Conservation (phyloP, 768 basidiomycete genomes). For the Naganishia onofrii region DNA sequence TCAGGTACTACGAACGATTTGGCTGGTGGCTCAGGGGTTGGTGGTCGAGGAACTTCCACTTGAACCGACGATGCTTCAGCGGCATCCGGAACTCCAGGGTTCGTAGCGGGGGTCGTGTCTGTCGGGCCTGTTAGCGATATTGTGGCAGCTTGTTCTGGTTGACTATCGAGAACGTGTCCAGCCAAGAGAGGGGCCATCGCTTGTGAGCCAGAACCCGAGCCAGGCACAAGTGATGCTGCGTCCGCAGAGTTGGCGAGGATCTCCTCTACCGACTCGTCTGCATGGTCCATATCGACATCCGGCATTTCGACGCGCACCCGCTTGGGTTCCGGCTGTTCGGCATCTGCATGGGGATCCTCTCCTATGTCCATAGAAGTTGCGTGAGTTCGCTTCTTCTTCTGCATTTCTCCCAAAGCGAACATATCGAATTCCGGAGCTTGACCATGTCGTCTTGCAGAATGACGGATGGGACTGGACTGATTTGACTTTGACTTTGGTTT, state of each 20-base stretch:
- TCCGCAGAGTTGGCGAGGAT: not conserved
- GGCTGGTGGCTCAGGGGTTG: conserved; percentile 9
- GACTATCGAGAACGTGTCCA: conserved; percentile 8
- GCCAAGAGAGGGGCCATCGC: conserved; percentile 10
- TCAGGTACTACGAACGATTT: conserved; percentile 63
- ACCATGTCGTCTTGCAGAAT: conserved; percentile 73
- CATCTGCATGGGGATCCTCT: conserved; percentile 5
- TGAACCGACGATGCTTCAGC: not conserved
- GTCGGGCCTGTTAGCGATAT: conserved; percentile 7
- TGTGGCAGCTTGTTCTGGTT: conserved; percentile 19
- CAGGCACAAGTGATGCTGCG: not conserved
- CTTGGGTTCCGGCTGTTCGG: conserved; percentile 19
- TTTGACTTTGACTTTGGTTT: conserved; percentile 19
- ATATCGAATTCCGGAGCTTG: conserved; percentile 68
- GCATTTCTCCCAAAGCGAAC: conserved; percentile 69
- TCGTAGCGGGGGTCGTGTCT: not conserved
- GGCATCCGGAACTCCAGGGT: not conserved
- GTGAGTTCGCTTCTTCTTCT: conserved; percentile 58
- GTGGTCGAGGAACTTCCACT: not conserved
- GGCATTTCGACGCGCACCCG: conserved; percentile 1
- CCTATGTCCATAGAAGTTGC: conserved; percentile 18
- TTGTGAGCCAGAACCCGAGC: conserved; percentile 11
- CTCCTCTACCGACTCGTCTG: not conserved
- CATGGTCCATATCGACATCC: conserved; percentile 18
- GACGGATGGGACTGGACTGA: conserved; percentile 56